Conservation (phyloP, 2,329 filamentous ascomycete species). For the Verticillium nonalfalfae region DNA sequence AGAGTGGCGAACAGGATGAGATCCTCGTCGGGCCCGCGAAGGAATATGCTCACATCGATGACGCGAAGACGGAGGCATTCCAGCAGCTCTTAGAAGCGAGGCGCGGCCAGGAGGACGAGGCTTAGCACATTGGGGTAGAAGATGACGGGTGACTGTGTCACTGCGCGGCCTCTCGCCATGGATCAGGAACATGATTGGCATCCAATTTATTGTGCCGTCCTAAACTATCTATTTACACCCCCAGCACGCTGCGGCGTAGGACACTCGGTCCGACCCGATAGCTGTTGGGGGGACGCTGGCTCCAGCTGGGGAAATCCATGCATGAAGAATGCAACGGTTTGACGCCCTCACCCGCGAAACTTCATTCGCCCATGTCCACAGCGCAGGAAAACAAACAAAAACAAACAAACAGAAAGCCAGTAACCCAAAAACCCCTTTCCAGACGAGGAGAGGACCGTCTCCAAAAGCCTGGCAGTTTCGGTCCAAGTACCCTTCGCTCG, state of each 20-base stretch:
- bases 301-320: neutral
- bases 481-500: neutral
- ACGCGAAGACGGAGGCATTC: neutral
- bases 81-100: neutral
- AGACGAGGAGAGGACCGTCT: neutral
- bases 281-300: neutral
- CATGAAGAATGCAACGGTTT: constrained; percentile 1
- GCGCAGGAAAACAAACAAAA: no score
- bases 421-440: neutral
- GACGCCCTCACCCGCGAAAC: neutral
- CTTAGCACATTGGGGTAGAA: neutral
- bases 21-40: constrained; percentile 10
- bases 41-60: constrained; percentile 5
- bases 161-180: neutral
- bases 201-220: constrained; percentile 4
- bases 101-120: neutral
- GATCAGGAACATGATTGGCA: neutral
- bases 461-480: neutral
- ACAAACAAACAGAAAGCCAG: neutral
- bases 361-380: neutral
- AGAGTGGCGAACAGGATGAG: constrained; percentile 29
- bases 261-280: neutral
- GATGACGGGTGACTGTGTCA: neutral
- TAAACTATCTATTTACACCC: constrained; percentile 1
- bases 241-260: neutral